Evolutionary conservation across 768 basidiomycete species (phyloP), one percentile per base, ranked within the genome.

Genomic region (Pleurotus tuber-regium): DNA sequence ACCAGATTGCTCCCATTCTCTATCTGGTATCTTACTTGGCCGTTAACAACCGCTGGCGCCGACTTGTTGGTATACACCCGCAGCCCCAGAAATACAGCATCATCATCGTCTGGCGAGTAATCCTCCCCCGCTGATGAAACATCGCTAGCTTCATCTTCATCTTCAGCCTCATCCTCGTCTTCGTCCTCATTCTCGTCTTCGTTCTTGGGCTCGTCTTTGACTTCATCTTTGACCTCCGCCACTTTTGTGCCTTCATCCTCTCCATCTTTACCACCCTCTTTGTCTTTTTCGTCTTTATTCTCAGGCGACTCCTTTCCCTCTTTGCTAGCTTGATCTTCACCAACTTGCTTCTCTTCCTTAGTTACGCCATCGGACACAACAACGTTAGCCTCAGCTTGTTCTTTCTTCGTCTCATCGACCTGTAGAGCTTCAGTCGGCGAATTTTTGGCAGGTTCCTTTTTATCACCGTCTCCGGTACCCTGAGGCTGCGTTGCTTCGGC

Each of bases 31-130:
- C 68, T 59, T 36, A 70, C 43, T 59, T 72, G 69, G 14, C 71
- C 71, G n/a, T 49, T 59, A 2, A 73, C 58, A 10, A 60, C 60
- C 10, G 63, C 70, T 21, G 61, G 54, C 2, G 63, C 61, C 9
- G 66, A 59, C 48, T 57, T 63, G n/a, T 68, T 62, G n/a, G 71
- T 72, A 47, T 75, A 75, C 3, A 75, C 72, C 24, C 68, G 62
- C 43, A 73, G 51, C 2, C 72, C 72, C 7, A 74, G 54, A 40
- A 67, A 64, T 2, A 70, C 31, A 28, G 64, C 57, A 19, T 47
- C 23, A 9, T 47, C 44, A 10, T 47, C 44, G 21, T 35, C 44
- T 16, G 16, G 18, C 8, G 9, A 4, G 40, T 42, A 18, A 10
- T 42, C 40, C 12, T 21, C 18, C 7, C 23, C 19, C 16, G 23